These are phyloP conservation scores for Linderina pennispora DNA, from an alignment of 192 early-diverging fungal species.

Conservation along the genomic window DNA sequence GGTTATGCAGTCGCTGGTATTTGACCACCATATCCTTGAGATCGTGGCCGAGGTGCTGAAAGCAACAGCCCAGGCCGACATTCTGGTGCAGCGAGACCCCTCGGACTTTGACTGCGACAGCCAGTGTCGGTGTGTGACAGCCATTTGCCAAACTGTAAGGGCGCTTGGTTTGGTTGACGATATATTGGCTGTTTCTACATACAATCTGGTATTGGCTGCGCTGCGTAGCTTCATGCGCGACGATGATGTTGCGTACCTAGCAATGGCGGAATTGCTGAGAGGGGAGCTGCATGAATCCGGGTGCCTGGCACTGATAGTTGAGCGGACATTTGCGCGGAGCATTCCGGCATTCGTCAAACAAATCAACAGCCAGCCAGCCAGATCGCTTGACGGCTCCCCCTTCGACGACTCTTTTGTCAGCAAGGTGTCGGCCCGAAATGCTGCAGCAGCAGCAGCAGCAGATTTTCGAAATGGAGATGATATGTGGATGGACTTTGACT, in stretches of 20 bases:
- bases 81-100: slow-evolving; percentile 13
- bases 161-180: slow-evolving; percentile 8
- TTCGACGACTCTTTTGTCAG: too few relatives aligned
- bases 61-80: slow-evolving; percentile 4
- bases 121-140: slow-evolving; percentile 11
- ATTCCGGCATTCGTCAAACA: slow-evolving; percentile 11
- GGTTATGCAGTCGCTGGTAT: slow-evolving; percentile 32
- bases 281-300: slow-evolving; percentile 41
- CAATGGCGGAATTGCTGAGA: slow-evolving; percentile 39
- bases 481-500: slow-evolving; percentile 44
- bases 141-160: slow-evolving; percentile 18
- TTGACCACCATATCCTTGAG: slow-evolving; percentile 40
- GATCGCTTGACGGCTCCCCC: neutral
- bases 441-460: too few relatives aligned
- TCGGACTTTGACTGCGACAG: slow-evolving; percentile 15
- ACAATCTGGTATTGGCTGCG: slow-evolving; percentile 30
- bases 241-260: slow-evolving; percentile 35
- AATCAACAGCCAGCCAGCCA: too few relatives aligned
- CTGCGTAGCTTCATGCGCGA: slow-evolving; percentile 34
- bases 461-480: too few relatives aligned
- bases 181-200: slow-evolving; percentile 18
- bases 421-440: too few relatives aligned
- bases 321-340: slow-evolving; percentile 15
- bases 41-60: slow-evolving; percentile 34
- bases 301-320: slow-evolving; percentile 26